Base-by-base conservation (phyloP, 331 rosid species). In the Quercus tomentella region DNA sequence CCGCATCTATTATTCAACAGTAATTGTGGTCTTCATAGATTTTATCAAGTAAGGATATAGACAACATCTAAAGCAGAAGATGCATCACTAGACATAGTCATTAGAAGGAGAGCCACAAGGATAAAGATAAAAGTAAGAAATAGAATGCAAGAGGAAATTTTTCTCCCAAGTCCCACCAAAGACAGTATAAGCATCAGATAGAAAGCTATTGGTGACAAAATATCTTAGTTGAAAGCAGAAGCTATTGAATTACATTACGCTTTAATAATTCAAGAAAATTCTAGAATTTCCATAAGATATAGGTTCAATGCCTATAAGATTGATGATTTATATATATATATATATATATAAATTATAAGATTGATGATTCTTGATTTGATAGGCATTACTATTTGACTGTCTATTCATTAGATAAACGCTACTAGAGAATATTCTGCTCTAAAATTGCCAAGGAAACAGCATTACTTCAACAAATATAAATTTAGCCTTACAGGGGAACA, bases 401-500 rank as follows among this genome's bases (percentile, higher is more conserved):
- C 26, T 76, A 75, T 73, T 72, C 51, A 61, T 68, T 18, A 74
- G 57, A 21, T 56, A 55, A 80, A 83, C 37, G 52, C 25, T 63
- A 81, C 55, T 43, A 30, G 25, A 49, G 37, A 80, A 82, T 49
- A 61, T 43, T 78, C 80, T 55, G 72, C 66, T 69, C 21, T 54
- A 58, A 61, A 74, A 74, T 35, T 49, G 74, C 71, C 45, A 52
- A 11, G 18, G 71, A 45, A 77, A 37, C 21, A 81, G 28, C 82
- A 79, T 71, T 62, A 69, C 70, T 28, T 51, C 72, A 60, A 78
- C 56, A 78, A 73, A 62, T 62, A 31, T 21, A 82, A 58, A 77
- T 61, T 73, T 79, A 77, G 84, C 80, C 91, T 90, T 87, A 87
- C 87, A 60, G 81, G 80, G 60, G 73, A 54, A 79, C 74, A 76